Evolutionary conservation across 108 stramenopile species (phyloP).

Genomic region (Skeletonema menzelii): DNA sequence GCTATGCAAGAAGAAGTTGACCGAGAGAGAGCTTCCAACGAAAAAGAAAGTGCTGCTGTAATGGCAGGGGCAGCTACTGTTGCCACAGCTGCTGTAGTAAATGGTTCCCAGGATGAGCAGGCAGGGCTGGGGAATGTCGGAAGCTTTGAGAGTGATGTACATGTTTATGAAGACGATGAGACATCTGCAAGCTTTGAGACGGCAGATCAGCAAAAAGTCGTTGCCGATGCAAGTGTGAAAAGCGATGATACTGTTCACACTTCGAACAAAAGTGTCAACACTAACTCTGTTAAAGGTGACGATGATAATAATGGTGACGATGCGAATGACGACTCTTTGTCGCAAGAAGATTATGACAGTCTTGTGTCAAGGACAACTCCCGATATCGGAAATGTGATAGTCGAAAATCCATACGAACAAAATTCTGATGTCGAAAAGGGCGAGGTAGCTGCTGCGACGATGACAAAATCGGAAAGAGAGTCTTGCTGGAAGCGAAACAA

Average conservation of each 20-base stretch:
- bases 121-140: not conserved
- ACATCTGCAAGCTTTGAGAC: not conserved
- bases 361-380: not conserved
- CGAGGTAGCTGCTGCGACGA: not conserved
- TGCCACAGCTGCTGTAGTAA: not conserved
- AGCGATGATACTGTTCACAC: not conserved
- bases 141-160: not conserved
- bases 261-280: not conserved
- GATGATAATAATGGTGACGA: not conserved
- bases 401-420: not conserved
- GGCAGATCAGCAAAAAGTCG: not conserved
- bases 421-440: not conserved
- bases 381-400: not conserved
- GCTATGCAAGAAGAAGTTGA: constrained; percentile 9
- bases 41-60: not conserved
- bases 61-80: not conserved
- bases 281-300: not conserved
- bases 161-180: constrained; percentile 1
- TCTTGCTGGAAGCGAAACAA: not conserved
- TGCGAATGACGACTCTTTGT: not conserved
- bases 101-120: not conserved
- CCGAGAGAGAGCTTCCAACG: not conserved
- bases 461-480: not conserved
- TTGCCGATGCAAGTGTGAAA: not conserved
- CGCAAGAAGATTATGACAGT: not conserved